These are phyloP conservation scores for Umbelopsis ramanniana DNA, from an alignment of 192 early-diverging fungal genomes.

Conservation along the genomic window DNA sequence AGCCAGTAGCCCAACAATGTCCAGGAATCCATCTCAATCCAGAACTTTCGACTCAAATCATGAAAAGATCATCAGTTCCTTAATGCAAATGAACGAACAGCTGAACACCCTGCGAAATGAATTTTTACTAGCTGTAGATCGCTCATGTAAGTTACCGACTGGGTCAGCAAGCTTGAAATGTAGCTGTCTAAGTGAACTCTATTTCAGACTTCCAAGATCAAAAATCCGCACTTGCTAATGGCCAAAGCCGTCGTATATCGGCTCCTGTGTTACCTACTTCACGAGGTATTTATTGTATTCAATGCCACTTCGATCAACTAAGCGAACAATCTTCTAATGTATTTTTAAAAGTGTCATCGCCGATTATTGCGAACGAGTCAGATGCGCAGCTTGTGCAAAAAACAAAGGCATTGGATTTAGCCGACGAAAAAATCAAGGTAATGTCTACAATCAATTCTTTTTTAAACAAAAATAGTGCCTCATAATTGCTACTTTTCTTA, in stretches of 20 bases:
- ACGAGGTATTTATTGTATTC: not conserved
- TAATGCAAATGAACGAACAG: conserved; percentile 45
- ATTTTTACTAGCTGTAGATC: conserved; percentile 46
- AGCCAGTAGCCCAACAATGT: conserved; percentile 5
- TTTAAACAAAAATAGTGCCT: no score
- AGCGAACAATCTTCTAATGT: not conserved
- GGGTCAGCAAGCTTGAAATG: no score
- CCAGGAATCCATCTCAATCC: conserved; percentile 6
- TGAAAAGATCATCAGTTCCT: conserved; percentile 20
- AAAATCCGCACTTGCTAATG: not conserved
- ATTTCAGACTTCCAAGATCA: conserved; percentile 7
- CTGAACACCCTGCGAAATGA: conserved; percentile 50
- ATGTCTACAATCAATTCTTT: not conserved
- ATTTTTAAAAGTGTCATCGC: not conserved
- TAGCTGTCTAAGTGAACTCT: no score
- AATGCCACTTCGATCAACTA: not conserved
- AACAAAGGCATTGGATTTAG: conserved; percentile 15
- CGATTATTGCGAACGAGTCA: not conserved
- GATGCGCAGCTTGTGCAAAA: conserved; percentile 25
- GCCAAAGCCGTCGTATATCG: not conserved
- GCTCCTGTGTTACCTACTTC: not conserved
- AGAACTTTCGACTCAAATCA: not conserved
- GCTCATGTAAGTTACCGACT: conserved; percentile 37
- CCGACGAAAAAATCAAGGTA: conserved; percentile 37
- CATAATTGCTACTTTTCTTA: no score